Conservation (phyloP, 805 yeast genomes). For the Citeromyces nyonsensis region DNA sequence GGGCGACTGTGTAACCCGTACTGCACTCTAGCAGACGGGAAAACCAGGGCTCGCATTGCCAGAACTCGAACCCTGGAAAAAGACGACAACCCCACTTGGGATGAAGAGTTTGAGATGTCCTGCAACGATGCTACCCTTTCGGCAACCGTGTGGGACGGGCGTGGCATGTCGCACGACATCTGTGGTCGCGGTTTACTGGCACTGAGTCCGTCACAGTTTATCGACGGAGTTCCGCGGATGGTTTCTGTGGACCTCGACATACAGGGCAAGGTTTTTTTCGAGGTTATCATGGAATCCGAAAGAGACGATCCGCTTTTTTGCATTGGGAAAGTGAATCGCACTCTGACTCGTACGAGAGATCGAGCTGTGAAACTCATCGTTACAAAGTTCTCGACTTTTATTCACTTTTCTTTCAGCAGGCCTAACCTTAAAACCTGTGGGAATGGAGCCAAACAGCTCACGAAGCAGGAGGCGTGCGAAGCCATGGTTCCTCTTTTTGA, state of each 20-base stretch:
- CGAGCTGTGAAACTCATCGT: constrained; percentile 57
- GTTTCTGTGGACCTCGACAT: constrained; percentile 42
- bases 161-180: constrained; percentile 36
- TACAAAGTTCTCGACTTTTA: constrained; percentile 52
- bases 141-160: constrained; percentile 39
- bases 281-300: constrained; percentile 68
- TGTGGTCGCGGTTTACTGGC: constrained; percentile 50
- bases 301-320: constrained; percentile 68
- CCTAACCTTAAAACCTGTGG: constrained; percentile 44
- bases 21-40: background rate
- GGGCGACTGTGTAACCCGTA: too few relatives aligned
- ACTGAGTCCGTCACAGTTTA: constrained; percentile 48
- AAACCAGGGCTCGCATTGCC: constrained; percentile 3
- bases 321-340: constrained; percentile 61
- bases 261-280: constrained; percentile 52
- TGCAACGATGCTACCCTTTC: background rate
- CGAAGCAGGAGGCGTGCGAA: constrained; percentile 34
- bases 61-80: constrained; percentile 52
- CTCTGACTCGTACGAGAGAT: constrained; percentile 47
- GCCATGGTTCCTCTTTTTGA: constrained; percentile 64
- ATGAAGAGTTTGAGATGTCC: constrained; percentile 35
- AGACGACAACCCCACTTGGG: constrained; percentile 67
- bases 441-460: constrained; percentile 24
- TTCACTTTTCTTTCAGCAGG: constrained; percentile 17
- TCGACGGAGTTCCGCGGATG: constrained; percentile 56